Evolutionary conservation across 73 alveolate species (phyloP), one percentile per base, ranked within the genome.

Genomic region (Halteria grandinella): DNA sequence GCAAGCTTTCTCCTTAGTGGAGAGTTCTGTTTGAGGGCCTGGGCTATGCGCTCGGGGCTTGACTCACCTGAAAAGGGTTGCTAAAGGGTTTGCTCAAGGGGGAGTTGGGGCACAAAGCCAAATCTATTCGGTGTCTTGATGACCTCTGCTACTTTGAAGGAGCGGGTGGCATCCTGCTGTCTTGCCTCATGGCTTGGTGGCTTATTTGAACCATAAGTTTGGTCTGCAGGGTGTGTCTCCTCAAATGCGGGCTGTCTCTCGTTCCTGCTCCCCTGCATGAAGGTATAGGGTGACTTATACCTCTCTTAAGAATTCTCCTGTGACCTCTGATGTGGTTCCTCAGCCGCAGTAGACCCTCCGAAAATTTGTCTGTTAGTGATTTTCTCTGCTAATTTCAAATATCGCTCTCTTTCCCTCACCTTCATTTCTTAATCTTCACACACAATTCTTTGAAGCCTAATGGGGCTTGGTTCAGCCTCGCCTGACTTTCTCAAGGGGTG

Each of bases 1-100:
- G 80, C 64, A 18, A 66, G 4, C 32, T 44, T 66, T 23, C 28
- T 20, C 15, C 80, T 14, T n/a, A 66, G 37, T 5, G 80, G 80
- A 6, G 80, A 66, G 15, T 39, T 4, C 23, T 66, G 29, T 53
- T 66, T 66, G 20, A 66, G 47, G 47, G 45, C 25, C 6, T 66
- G 69, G 1, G 80, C 80, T n/a, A 66, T 66, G 39, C 80, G 39
- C 23, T 66, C 64, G 3, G 80, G 80, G 31, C 80, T 66, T 3
- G 63, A 10, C 15, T 58, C 15, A 7, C 32, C 31, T n/a, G n/a
- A n/a, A n/a, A n/a, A n/a, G n/a, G n/a, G n/a, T 10, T 8, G 21
- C 44, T 12, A 34, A 23, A 23, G 6, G 18, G 41, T 39, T 5
- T 58, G 8, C 52, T 14, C 6, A 40, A 6, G 2, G 23, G n/a